Base-by-base conservation (phyloP, 75 land plant species). In the Pinus albicaulis region DNA sequence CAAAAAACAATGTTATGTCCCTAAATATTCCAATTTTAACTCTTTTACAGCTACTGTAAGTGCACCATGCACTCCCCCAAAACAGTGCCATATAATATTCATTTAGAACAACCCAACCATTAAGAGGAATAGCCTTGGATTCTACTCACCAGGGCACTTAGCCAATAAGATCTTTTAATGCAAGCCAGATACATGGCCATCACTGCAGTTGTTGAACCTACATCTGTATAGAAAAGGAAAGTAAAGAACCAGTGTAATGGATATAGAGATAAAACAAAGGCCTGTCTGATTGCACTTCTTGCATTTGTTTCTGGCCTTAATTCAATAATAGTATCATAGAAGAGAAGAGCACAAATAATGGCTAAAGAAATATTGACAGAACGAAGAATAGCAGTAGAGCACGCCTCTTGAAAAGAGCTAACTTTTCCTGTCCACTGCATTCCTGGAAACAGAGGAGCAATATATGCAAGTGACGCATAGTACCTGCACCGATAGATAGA, bases 201-300 rank as follows among this genome's bases (percentile, higher is more conserved):
- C 36, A 94, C 91, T n/a, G 91, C 93, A 74, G 95, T 82, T 48
- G 93, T 83, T 13, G 99, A 96, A 44, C 95, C 99, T 52, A 94
- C 88, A 85, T 96, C 99, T 52, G 98, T 89, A 44, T 87, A 91
- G 79, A 83, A 93, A 15, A 93, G 89, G 76, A 84, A 89, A 15
- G 87, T 83, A 79, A 93, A 89, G 85, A 93, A 93, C 96, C 94
- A 93, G 74, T 96, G 93, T 75, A 96, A 77, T 13, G 98, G 98
- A 72, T 95, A 93, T 38, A 88, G 62, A 26, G 92, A 75, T 57
- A 93, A 81, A 58, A 86, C 76, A 23, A 88, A 77, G 10, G 98
- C 90, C 76, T 71, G 88, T 36, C 79, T 19, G 23, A 86, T 84
- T 55, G 87, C 87, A 53, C 66, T 77, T 78, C 68, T 84, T 73